A percentile compares a stretch with the other conserved stretches of the same genome.
These are phyloP conservation scores for Cyberlindnera mississippiensis DNA, from an alignment of 805 yeast genomes.

Conservation along the genomic window DNA sequence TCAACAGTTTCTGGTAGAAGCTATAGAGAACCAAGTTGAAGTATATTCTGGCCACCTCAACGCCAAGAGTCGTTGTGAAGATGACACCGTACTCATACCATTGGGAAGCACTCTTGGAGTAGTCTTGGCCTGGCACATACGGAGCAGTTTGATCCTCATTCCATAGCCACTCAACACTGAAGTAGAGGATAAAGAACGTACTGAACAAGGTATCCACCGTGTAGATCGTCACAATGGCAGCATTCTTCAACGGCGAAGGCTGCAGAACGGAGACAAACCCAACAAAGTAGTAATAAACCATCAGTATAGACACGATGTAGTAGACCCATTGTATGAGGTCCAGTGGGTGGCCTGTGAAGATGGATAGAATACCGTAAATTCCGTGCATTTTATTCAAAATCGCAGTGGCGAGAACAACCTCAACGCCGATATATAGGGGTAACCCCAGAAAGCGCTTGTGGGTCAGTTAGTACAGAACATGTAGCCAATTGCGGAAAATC, in stretches of 20 bases:
- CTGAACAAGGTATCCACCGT: slow-evolving; percentile 64
- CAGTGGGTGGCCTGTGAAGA: slow-evolving; percentile 86
- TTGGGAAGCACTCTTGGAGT: slow-evolving; percentile 54
- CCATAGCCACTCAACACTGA: slow-evolving; percentile 71
- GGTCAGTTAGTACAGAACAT: too few species aligned
- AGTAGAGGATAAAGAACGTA: slow-evolving; percentile 66
- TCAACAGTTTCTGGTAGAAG: slow-evolving; percentile 54
- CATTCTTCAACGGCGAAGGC: slow-evolving; percentile 56
- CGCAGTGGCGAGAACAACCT: slow-evolving; percentile 68
- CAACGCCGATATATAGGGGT: slow-evolving; percentile 87
- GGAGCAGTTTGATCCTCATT: slow-evolving; percentile 36
- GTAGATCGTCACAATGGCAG: slow-evolving; percentile 62
- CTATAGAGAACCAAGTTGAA: slow-evolving; percentile 56
- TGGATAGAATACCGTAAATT: slow-evolving; percentile 76
- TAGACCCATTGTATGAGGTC: slow-evolving; percentile 78
- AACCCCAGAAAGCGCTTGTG: slow-evolving; percentile 58
- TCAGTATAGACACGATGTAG: slow-evolving; percentile 59
- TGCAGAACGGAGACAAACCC: slow-evolving; percentile 50
- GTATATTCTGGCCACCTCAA: slow-evolving; percentile 51
- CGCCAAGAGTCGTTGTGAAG: slow-evolving; percentile 43
- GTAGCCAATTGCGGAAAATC: not conserved
- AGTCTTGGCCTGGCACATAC: slow-evolving; percentile 24
- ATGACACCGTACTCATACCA: slow-evolving; percentile 55
- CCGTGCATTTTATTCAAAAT: slow-evolving; percentile 88
- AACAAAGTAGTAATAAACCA: slow-evolving; percentile 60